phyloP scores from a whole-genome alignment of 257 asterid species.

The Solanum sitiens region DNA sequence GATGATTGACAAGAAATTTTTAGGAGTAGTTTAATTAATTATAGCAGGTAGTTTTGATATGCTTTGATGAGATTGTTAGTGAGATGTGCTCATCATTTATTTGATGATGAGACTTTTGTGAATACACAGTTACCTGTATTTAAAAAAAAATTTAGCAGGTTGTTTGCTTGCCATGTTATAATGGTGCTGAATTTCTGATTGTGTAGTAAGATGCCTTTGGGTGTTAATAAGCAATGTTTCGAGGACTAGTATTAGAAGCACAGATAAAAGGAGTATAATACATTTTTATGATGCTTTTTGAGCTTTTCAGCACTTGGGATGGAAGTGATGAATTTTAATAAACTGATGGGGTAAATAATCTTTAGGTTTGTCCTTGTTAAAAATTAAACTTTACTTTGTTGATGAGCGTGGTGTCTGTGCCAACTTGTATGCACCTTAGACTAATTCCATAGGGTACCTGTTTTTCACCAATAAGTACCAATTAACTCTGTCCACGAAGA shows the following conservation, averaged over 20 bases:
- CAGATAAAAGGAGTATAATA: not conserved
- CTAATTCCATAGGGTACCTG: not conserved
- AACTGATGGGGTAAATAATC: not conserved
- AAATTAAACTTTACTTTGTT: not conserved
- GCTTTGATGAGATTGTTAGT: not conserved
- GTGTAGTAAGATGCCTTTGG: not conserved
- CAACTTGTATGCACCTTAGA: not conserved
- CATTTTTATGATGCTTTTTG: not conserved
- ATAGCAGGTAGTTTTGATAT: not conserved
- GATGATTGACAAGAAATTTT: not conserved
- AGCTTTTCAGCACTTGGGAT: not conserved
- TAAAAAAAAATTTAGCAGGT: not conserved
- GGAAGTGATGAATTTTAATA: not conserved
- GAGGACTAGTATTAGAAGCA: not conserved
- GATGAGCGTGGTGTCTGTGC: not conserved
- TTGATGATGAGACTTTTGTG: not conserved
- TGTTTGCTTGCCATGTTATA: not conserved
- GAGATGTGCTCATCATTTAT: not conserved
- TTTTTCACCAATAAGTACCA: not conserved
- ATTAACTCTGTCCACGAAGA: not conserved
- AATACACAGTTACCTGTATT: not conserved
- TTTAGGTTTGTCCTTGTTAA: not conserved
- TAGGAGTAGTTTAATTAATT: not conserved
- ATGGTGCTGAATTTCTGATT: not conserved
- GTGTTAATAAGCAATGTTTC: not conserved